Conservation (phyloP, 345 rosid genomes). For the Populus alba region DNA sequence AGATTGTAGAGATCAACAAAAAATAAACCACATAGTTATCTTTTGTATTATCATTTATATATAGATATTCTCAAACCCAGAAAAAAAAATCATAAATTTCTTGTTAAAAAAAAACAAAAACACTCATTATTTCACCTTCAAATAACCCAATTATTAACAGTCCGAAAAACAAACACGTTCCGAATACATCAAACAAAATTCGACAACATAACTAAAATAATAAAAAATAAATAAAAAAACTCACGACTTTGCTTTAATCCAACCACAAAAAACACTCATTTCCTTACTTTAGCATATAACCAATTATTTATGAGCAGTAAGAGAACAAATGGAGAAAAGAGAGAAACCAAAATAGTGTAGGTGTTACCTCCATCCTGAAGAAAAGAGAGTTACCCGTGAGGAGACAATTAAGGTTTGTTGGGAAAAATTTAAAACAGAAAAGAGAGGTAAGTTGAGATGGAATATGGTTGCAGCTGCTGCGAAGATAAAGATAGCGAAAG, state of each 20-base stretch:
- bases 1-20: neutral
- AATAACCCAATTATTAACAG: neutral
- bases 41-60: neutral
- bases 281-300: neutral
- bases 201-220: neutral
- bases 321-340: neutral
- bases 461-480: neutral
- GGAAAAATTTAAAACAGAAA: conserved; percentile 29
- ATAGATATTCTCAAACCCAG: neutral
- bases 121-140: neutral
- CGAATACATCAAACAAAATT: neutral
- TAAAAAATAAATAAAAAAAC: neutral
- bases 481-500: conserved; percentile 1
- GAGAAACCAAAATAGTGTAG: neutral
- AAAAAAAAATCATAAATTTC: neutral
- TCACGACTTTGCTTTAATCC: neutral
- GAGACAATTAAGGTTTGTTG: conserved; percentile 12
- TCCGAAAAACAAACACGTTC: neutral
- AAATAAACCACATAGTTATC: neutral
- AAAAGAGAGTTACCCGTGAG: conserved; percentile 43
- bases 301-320: neutral
- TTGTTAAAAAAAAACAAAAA: neutral
- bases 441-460: conserved; percentile 16
- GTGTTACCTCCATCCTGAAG: conserved; percentile 70
- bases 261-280: neutral